Conservation (phyloP, 108 stramenopile species). For the Licmophora abbreviata region DNA sequence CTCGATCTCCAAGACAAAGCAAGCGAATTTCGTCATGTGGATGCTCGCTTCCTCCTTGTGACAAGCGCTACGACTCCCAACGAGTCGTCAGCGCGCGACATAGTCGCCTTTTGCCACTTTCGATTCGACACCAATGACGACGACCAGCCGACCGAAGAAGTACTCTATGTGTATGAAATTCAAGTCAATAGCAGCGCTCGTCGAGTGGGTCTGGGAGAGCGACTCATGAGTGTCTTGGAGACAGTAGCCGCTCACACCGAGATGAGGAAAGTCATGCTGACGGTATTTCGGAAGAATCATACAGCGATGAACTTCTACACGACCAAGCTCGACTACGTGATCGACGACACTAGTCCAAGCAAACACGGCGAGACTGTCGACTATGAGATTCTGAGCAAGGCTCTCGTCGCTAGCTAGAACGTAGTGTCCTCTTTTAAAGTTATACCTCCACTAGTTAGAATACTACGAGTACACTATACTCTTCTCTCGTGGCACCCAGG, state of each 20-base stretch:
- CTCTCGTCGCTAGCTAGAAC: too few relatives aligned
- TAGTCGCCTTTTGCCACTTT: slow-evolving; percentile 65
- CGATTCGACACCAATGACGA: slow-evolving; percentile 81
- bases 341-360: slow-evolving; percentile 67
- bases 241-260: slow-evolving; percentile 21
- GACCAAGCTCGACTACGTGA: slow-evolving; percentile 34
- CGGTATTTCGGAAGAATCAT: slow-evolving; percentile 58
- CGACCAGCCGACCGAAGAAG: slow-evolving; percentile 25
- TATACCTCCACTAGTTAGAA: too few relatives aligned
- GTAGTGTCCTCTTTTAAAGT: too few relatives aligned
- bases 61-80: neutral
- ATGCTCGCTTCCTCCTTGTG: slow-evolving; percentile 60
- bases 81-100: neutral
- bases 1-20: slow-evolving; percentile 60
- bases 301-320: slow-evolving; percentile 64
- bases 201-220: slow-evolving; percentile 53
- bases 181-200: slow-evolving; percentile 44
- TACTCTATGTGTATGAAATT: slow-evolving; percentile 66
- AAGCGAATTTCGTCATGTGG: slow-evolving; percentile 43
- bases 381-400: slow-evolving; percentile 78
- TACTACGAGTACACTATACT: too few relatives aligned
- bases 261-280: slow-evolving; percentile 62
- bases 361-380: slow-evolving; percentile 32
- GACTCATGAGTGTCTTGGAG: slow-evolving; percentile 53
- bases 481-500: too few relatives aligned